Base-by-base conservation (phyloP, 495 filamentous ascomycete species). In the Talaromyces ruber region DNA sequence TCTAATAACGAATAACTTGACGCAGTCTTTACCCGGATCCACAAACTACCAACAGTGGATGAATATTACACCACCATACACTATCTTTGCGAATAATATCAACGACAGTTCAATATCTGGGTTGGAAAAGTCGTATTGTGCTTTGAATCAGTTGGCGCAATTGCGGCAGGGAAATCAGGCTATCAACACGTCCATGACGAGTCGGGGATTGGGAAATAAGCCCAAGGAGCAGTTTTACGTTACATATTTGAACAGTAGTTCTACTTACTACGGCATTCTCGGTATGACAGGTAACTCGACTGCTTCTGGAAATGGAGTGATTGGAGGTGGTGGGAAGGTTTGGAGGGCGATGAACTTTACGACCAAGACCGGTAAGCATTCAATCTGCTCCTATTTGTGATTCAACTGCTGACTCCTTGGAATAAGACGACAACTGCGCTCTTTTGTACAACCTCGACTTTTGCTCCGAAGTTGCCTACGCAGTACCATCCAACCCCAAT, bases 151-250 rank as follows among this genome's bases (percentile, higher is more conserved):
- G 14, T 74, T 82, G 51, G 85, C 90, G 1, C 83, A 88, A 66
- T 82, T 91, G 43, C 74, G 81, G 12, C 76, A 78, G 32, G 82
- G 76, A n/a, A 80, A 72, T 57, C 73, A 72, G 59, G 75, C 80
- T 45, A 75, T 87, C 14, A 74, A 84, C 18, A 81, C 80, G 30
- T 80, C 81, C 51, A 89, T 96, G 81, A 94, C 88, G 2, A 82
- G 69, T 25, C 78, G 84, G 2, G 85, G 86, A 3, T 72, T 76
- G 0, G 81, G 79, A 5, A 84, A 84, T 56, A 70, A 84, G 47
- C 89, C 90, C 0, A 89, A 89, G 66, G 84, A 95, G 73, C 90
- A 97, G 68, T 95, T 98, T 72, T 90, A 93, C 64, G 74, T 96
- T 30, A 84, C 78, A 16, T 83, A 84, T 2, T 79, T 98, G 18